phyloP scores from a whole-genome alignment of 2,329 filamentous ascomycete genomes.

The Cordyceps cateniannulata region DNA sequence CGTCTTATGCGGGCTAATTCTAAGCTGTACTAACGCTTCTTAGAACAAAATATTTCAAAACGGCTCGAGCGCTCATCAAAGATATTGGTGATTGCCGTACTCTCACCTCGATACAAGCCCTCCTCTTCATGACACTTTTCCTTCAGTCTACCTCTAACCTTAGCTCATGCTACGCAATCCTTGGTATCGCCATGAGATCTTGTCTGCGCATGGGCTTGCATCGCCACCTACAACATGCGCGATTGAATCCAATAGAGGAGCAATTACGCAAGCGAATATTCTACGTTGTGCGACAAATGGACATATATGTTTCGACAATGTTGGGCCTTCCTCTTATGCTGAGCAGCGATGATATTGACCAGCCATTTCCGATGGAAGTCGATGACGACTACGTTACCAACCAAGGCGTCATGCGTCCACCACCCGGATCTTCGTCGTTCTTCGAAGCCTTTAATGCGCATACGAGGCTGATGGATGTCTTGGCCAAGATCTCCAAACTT shows the following conservation, averaged over 20 bases:
- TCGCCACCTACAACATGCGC: conserved; percentile 59
- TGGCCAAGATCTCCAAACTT: conserved; percentile 57
- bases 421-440: conserved; percentile 49
- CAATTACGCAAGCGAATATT: conserved; percentile 60
- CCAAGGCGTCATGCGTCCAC: conserved; percentile 48
- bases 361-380: conserved; percentile 56
- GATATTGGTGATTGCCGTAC: conserved; percentile 67
- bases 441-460: conserved; percentile 63
- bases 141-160: conserved; percentile 73
- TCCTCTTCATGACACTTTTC: conserved; percentile 76
- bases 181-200: conserved; percentile 70
- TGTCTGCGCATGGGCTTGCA: conserved; percentile 74
- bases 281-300: conserved; percentile 63
- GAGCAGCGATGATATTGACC: conserved; percentile 59
- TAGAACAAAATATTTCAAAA: conserved; percentile 63
- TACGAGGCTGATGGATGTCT: conserved; percentile 55
- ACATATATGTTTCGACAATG: conserved; percentile 62
- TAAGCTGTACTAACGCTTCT: conserved; percentile 34
- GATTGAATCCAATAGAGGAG: conserved; percentile 55
- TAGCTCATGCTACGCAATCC: conserved; percentile 72
- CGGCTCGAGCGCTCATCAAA: conserved; percentile 57
- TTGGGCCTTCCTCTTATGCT: conserved; percentile 60
- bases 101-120: conserved; percentile 64
- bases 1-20: no score
- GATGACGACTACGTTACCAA: conserved; percentile 63